Evolutionary conservation across 441 rosid genomes (phyloP).

Genomic region (Populus trichocarpa): DNA sequence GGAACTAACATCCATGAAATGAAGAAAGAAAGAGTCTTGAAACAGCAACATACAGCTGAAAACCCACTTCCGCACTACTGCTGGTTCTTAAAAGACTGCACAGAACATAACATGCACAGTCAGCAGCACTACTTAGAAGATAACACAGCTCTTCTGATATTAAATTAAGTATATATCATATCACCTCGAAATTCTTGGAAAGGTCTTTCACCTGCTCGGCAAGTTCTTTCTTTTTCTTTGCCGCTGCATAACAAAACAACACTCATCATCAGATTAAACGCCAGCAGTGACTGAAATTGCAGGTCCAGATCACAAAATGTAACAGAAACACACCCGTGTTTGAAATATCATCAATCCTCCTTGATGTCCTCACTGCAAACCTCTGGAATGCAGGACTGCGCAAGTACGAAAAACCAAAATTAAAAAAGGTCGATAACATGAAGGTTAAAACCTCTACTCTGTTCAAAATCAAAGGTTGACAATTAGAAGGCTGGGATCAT

Average conservation of each 20-base stretch:
- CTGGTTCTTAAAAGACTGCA: not conserved
- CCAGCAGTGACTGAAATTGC: not conserved
- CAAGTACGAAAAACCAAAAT: slow-evolving; percentile 4
- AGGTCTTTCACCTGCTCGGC: slow-evolving; percentile 45
- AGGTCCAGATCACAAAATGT: slow-evolving; percentile 39
- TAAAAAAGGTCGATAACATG: slow-evolving; percentile 14
- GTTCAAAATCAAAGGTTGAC: too few species aligned
- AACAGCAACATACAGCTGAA: not conserved
- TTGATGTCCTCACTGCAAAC: slow-evolving; percentile 83
- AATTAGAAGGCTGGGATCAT: too few species aligned
- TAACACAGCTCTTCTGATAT: not conserved
- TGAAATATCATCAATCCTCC: slow-evolving; percentile 56
- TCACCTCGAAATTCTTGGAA: slow-evolving; percentile 49
- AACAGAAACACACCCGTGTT: slow-evolving; percentile 32
- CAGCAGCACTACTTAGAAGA: not conserved
- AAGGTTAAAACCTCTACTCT: too few species aligned
- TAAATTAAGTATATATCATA: not conserved
- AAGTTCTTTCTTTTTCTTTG: not conserved
- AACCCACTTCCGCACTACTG: not conserved
- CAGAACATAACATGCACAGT: not conserved
- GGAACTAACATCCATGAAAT: too few species aligned
- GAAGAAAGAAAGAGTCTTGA: not conserved
- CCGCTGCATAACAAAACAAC: slow-evolving; percentile 38
- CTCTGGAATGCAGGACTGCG: slow-evolving; percentile 81
- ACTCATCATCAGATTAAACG: not conserved